Evolutionary conservation across 139 green algal genomes (phyloP).

Genomic region (Micromonas pusilla): DNA sequence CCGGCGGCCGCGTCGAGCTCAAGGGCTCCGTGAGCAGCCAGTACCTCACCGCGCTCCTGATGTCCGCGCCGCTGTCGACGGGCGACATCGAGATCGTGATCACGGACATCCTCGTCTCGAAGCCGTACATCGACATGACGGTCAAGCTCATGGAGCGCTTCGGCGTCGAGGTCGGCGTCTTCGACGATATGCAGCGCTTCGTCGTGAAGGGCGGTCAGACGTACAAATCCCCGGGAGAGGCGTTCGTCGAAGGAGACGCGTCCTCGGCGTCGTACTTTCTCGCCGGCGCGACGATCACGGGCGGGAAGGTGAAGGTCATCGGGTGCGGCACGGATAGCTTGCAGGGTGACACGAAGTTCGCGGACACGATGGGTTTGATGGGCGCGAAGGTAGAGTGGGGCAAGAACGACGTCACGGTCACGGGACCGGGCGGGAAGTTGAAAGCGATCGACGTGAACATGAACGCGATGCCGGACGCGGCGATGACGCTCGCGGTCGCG

Average conservation of each 20-base stretch:
- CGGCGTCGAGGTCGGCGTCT: constrained; percentile 36
- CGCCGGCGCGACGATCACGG: constrained; percentile 86
- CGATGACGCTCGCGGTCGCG: constrained; percentile 95
- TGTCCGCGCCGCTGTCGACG: constrained; percentile 84
- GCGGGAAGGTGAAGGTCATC: constrained; percentile 79
- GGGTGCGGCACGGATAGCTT: constrained; percentile 87
- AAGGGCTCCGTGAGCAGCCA: constrained; percentile 54
- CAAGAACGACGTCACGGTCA: constrained; percentile 87
- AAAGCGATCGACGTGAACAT: constrained; percentile 92
- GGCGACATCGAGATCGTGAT: constrained; percentile 72
- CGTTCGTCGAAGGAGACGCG: constrained; percentile 94
- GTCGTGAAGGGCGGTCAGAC: constrained; percentile 45
- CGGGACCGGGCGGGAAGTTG: constrained; percentile 58
- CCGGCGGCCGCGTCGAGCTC: constrained; percentile 64
- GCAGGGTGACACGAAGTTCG: constrained; percentile 91
- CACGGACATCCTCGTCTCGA: constrained; percentile 82
- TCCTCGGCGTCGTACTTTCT: constrained; percentile 84
- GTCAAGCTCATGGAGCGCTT: constrained; percentile 89
- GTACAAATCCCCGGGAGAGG: constrained; percentile 74
- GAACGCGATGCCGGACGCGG: constrained; percentile 97
- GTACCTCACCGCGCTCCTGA: constrained; percentile 95
- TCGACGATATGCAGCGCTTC: constrained; percentile 27
- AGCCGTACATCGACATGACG: constrained; percentile 99
- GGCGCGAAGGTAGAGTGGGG: constrained; percentile 84
- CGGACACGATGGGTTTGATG: constrained; percentile 93